Conservation (phyloP, 2,329 filamentous ascomycete species). For the Pseudogymnoascus sp. region DNA sequence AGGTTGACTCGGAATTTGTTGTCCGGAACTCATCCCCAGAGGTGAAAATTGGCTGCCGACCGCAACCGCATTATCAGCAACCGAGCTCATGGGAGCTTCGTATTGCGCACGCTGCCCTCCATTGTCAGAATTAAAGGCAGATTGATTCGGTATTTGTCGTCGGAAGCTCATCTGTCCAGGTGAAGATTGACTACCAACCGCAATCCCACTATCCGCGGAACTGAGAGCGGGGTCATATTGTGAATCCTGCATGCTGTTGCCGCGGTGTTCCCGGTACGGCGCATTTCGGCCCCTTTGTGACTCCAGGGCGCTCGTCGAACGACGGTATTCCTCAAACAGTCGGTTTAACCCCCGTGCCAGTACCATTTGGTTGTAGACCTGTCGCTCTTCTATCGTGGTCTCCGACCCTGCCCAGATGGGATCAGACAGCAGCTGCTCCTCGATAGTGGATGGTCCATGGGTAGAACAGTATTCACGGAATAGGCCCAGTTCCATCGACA, state of each 20-base stretch:
- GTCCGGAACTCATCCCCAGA: too few relatives aligned
- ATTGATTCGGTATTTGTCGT: neutral
- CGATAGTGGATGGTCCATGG: neutral
- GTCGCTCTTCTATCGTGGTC: constrained; percentile 7
- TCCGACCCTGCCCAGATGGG: neutral
- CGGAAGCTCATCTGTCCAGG: neutral
- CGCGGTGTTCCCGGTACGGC: neutral
- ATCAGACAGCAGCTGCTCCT: neutral
- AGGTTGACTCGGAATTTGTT: too few relatives aligned
- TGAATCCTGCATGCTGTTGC: neutral
- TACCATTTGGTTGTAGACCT: neutral
- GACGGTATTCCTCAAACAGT: neutral
- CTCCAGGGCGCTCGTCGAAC: neutral
- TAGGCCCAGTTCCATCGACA: neutral
- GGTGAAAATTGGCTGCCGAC: neutral
- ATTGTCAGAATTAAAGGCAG: neutral
- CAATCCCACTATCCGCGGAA: constrained; percentile 13
- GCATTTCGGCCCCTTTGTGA: neutral
- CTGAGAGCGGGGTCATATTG: constrained; percentile 3
- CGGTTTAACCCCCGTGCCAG: neutral
- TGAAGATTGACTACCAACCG: constrained; percentile 5
- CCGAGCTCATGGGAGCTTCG: too few relatives aligned
- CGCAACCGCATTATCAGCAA: too few relatives aligned
- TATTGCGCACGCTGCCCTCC: too few relatives aligned
- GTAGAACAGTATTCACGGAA: constrained; percentile 13